These are phyloP conservation scores for Botrytis elliptica DNA, from an alignment of 2,329 filamentous ascomycete genomes.

Conservation along the genomic window DNA sequence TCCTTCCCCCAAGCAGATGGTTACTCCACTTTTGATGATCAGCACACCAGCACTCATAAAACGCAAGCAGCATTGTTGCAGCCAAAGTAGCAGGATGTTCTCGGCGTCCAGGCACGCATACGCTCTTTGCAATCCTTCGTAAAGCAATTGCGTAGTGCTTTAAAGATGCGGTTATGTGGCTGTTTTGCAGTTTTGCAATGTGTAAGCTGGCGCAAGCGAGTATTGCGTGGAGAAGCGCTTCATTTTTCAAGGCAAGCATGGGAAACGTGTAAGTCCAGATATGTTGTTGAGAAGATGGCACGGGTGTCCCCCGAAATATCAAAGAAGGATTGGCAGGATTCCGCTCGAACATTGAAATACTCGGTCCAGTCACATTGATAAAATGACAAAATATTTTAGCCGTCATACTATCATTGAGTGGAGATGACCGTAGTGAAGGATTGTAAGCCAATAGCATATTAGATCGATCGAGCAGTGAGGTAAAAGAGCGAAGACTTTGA, in stretches of 20 bases:
- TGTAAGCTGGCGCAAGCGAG: conserved; percentile 84
- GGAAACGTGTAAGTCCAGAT: conserved; percentile 77
- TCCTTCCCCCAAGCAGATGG: conserved; percentile 80
- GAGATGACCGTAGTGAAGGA: conserved; percentile 64
- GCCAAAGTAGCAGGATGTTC: conserved; percentile 81
- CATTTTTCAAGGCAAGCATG: conserved; percentile 76
- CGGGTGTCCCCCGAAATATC: conserved; percentile 59
- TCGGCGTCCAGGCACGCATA: conserved; percentile 66
- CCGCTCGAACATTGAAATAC: conserved; percentile 83
- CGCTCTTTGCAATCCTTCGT: conserved; percentile 72
- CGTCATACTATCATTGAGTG: conserved; percentile 76
- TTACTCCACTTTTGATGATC: conserved; percentile 96
- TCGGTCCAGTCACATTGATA: conserved; percentile 81
- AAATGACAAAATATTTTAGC: conserved; percentile 89
- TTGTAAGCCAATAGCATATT: conserved; percentile 63
- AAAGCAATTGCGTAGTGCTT: conserved; percentile 90
- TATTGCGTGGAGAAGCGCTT: conserved; percentile 87
- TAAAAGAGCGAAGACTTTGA: conserved; percentile 46
- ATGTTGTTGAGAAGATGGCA: conserved; percentile 63
- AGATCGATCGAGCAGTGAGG: conserved; percentile 44
- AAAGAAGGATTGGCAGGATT: conserved; percentile 71
- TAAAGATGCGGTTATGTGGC: conserved; percentile 74
- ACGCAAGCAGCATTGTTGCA: conserved; percentile 80
- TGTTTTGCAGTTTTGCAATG: conserved; percentile 76
- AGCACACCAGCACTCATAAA: conserved; percentile 91